Base-by-base conservation (phyloP, 352 stramenopile genomes). In the Globisporangium solare region DNA sequence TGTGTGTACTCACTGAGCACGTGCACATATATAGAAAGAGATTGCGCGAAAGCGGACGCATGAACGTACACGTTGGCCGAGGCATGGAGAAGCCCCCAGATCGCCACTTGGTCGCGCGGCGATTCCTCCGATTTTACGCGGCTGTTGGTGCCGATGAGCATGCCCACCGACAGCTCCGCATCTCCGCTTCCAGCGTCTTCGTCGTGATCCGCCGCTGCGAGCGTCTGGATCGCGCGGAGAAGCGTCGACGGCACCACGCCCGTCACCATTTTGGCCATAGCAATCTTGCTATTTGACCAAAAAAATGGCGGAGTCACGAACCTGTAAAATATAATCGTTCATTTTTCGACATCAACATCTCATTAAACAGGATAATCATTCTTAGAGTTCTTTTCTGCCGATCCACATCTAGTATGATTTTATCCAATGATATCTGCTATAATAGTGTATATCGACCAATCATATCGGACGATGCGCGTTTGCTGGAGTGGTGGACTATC, bases 41-140 rank as follows among this genome's bases (percentile, higher is more conserved):
- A 31, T 18, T 31, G 17, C 17, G n/a, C n/a, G 15, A 14, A 22
- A 18, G n/a, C 17, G 1, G 0, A n/a, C 22, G 20, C 21, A 17
- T 4, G 22, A 17, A 64, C 58, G 46, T 41, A 64, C 58, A 64
- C 40, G n/a, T 64, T 49, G 10, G 50, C 3, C 43, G 58, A 37
- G 1, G 13, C 32, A 12, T 35, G 3, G 17, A 64, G 12, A 32
- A 64, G 32, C 27, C 58, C 58, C 17, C 31, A 55, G 46, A 64
- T 40, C 24, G 43, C 18, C 31, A 64, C 24, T 6, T 20, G 50
- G 56, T 17, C 20, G 17, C 12, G n/a, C 15, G n/a, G 7, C 13
- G 18, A 13, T 18, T 51, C 14, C 39, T 57, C 56, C 0, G 20
- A n/a, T 40, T 47, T 27, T 32, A 50, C 15, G 10, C n/a, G 18